These are phyloP conservation scores for Cystofilobasidium macerans DNA, from an alignment of 768 basidiomycete genomes.

Conservation along the genomic window DNA sequence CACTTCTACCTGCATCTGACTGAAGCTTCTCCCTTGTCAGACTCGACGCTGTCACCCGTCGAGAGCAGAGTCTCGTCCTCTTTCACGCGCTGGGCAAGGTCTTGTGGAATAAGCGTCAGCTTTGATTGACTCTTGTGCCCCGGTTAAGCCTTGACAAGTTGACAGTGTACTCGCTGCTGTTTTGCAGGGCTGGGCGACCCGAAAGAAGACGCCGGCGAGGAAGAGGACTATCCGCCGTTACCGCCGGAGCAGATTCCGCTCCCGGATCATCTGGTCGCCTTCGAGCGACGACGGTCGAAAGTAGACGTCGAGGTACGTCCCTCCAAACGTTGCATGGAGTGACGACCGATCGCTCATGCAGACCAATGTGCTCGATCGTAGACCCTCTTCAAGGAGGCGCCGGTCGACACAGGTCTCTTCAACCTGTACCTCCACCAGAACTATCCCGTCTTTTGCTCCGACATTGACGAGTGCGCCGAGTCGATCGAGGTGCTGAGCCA, in stretches of 20 bases:
- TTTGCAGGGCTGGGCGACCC: conserved; percentile 34
- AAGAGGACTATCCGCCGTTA: conserved; percentile 48
- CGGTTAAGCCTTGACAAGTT: conserved; percentile 18
- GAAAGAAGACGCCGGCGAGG: conserved; percentile 48
- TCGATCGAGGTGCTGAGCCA: conserved; percentile 33
- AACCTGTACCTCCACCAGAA: conserved; percentile 90
- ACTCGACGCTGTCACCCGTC: conserved; percentile 62
- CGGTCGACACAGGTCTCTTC: conserved; percentile 81
- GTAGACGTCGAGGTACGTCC: conserved; percentile 59
- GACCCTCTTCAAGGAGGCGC: conserved; percentile 68
- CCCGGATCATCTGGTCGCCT: conserved; percentile 51
- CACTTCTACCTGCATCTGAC: neutral
- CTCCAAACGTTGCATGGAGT: neutral
- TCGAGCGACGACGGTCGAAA: conserved; percentile 57
- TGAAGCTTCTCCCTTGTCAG: conserved; percentile 29
- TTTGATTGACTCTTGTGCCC: too few relatives aligned
- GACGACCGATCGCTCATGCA: neutral
- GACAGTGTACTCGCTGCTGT: neutral
- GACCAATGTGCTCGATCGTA: conserved; percentile 32
- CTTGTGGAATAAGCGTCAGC: conserved; percentile 94
- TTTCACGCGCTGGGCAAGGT: conserved; percentile 92
- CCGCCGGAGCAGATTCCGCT: conserved; percentile 37
- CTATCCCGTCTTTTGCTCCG: conserved; percentile 69
- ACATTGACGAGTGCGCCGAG: conserved; percentile 50
- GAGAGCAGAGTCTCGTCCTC: conserved; percentile 74